Base-by-base conservation (phyloP, 148 eudicot genomes). In the Agrostemma githago region DNA sequence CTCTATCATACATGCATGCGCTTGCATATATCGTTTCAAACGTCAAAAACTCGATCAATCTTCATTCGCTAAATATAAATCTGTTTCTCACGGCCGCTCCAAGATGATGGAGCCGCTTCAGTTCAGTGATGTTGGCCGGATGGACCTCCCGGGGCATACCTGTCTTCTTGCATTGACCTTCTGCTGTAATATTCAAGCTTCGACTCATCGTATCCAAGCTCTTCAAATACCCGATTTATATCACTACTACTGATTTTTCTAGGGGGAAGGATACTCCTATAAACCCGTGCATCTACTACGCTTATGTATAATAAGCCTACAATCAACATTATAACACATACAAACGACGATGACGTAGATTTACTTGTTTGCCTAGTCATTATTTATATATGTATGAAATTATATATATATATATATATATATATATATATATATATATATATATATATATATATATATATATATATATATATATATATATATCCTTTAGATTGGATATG, bases 131-230 rank as follows among this genome's bases (percentile, higher is more conserved):
- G 81, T 59, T 78, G 81, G 20, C 70, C 79, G 2, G 77, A 34
- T 0, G 84, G 81, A 16, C 81, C 84, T 59, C 84, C 84, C 15
- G 81, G 81, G 2, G 81, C 72, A 44, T 64, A 65, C 61, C 81
- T 70, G 11, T 72, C 79, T 16, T 78, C 79, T 20, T 40, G 65
- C 74, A 78, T 59, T 26, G 63, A 68, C 65, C 81, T 39, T 70
- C 79, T 82, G 7, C 81, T 60, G 57, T 56, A 78, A 14, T 78
- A 72, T 10, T 78, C 72, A 6, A 82, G 80, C 42, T 66, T 74
- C 8, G 78, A 44, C 16, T 74, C 78, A 53, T 78, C 71, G 16
- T 77, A 82, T 0, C 84, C 84, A 38, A 78, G 62, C 4, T 82
- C 77, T 9, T 68, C 63, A n/a, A 78, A 78, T 12, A 80, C 21